Evolutionary conservation across 2,329 filamentous ascomycete species (phyloP).

Genomic region (Xylaria digitata): DNA sequence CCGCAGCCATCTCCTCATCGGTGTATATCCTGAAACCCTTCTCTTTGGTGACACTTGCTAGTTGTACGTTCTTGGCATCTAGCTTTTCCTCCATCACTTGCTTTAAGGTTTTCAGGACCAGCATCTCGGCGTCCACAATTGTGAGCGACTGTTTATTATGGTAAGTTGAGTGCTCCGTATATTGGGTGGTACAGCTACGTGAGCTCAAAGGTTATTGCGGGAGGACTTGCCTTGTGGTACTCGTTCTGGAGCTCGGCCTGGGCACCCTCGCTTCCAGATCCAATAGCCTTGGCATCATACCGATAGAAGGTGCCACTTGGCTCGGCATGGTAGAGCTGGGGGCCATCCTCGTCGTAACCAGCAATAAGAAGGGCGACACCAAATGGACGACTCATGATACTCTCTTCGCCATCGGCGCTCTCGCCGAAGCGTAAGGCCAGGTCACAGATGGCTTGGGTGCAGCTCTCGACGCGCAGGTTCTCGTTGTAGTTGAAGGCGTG

Average conservation of each 20-base stretch:
- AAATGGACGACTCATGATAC: conserved; percentile 97
- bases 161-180: conserved; percentile 13
- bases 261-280: conserved; percentile 94
- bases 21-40: conserved; percentile 99
- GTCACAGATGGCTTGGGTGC: conserved; percentile 98
- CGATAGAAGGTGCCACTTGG: conserved; percentile 98
- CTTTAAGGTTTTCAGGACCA: conserved; percentile 97
- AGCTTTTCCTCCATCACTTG: conserved; percentile 99
- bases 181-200: neutral
- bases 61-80: conserved; percentile 97
- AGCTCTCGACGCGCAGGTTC: conserved; percentile 93
- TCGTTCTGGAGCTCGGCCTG: conserved; percentile 98
- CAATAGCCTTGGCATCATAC: conserved; percentile 99
- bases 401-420: conserved; percentile 96
- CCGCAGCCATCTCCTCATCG: conserved; percentile 94
- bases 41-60: conserved; percentile 97
- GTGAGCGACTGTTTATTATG: conserved; percentile 75
- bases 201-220: neutral
- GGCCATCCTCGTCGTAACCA: conserved; percentile 96
- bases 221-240: conserved; percentile 81
- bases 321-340: conserved; percentile 97
- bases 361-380: conserved; percentile 97
- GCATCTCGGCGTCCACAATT: conserved; percentile 89
- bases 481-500: conserved; percentile 99
- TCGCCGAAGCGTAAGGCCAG: conserved; percentile 95